Evolutionary conservation across 1,284 basidiomycete genomes (phyloP).

Genomic region (Pterula multifida): DNA sequence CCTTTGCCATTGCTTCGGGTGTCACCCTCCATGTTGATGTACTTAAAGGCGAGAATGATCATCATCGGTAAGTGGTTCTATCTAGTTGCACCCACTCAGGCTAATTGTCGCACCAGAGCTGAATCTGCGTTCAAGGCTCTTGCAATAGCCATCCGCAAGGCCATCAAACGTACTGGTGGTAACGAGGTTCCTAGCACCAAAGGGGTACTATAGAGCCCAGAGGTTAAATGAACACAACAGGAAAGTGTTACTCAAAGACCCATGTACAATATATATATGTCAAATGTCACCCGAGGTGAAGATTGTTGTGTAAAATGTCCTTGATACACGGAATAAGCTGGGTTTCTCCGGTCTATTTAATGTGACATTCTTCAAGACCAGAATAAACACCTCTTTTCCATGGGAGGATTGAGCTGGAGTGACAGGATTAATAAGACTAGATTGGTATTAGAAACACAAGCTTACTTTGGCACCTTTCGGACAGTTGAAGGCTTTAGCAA

Average conservation of each 20-base stretch:
- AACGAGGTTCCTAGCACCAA: slow-evolving; percentile 96
- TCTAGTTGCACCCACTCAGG: slow-evolving; percentile 7
- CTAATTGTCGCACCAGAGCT: slow-evolving; percentile 38
- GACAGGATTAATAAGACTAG: slow-evolving; percentile 2
- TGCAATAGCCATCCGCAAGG: slow-evolving; percentile 90
- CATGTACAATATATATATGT: not conserved
- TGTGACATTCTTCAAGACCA: slow-evolving; percentile 24
- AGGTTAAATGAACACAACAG: not conserved
- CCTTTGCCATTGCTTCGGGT: slow-evolving; percentile 87
- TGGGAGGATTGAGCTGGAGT: slow-evolving; percentile 50
- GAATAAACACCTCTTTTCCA: slow-evolving; percentile 54
- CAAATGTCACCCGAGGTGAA: no score
- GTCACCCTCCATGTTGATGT: slow-evolving; percentile 90
- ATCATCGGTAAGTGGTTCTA: slow-evolving; percentile 67
- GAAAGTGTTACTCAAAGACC: not conserved
- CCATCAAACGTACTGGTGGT: slow-evolving; percentile 81
- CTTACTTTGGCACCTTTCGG: slow-evolving; percentile 54
- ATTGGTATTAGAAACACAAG: no score
- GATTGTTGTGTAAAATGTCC: no score
- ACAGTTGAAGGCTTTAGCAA: slow-evolving; percentile 69
- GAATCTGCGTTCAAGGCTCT: slow-evolving; percentile 98
- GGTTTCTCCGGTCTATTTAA: no score
- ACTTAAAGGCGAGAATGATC: slow-evolving; percentile 92
- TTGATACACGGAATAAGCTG: no score
- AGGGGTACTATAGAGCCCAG: slow-evolving; percentile 54